These are phyloP conservation scores for Tetracladium marchalianum DNA, from an alignment of 495 filamentous ascomycete species.

Conservation along the genomic window DNA sequence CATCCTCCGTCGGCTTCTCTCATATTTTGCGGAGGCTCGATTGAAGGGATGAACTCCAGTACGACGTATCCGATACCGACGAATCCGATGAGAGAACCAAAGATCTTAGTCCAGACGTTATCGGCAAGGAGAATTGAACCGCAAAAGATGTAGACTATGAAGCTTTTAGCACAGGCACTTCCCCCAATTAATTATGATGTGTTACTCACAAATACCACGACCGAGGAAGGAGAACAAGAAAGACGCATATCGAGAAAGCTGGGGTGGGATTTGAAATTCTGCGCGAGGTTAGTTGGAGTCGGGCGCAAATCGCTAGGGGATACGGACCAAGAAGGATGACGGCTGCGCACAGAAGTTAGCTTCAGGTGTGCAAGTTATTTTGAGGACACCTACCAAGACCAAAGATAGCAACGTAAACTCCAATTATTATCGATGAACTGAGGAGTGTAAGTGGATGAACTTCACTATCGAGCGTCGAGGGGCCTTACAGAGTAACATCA, in stretches of 20 bases:
- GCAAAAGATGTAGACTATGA: constrained; percentile 88
- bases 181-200: background rate
- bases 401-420: constrained; percentile 80
- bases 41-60: constrained; percentile 88
- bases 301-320: background rate
- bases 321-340: constrained; percentile 45
- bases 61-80: constrained; percentile 70
- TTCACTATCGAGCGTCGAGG: constrained; percentile 27
- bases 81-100: constrained; percentile 62
- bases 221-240: constrained; percentile 98
- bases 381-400: constrained; percentile 57
- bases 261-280: constrained; percentile 93
- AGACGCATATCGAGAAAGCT: constrained; percentile 83
- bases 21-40: constrained; percentile 98
- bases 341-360: constrained; percentile 26
- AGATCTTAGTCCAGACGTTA: constrained; percentile 44
- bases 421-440: constrained; percentile 63
- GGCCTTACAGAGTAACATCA: constrained; percentile 22
- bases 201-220: constrained; percentile 78
- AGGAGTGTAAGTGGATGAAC: constrained; percentile 1
- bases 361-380: background rate
- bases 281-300: background rate
- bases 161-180: constrained; percentile 10
- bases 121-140: constrained; percentile 72
- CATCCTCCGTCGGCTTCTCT: constrained; percentile 68